These are phyloP conservation scores for Phytophthora citrophthora DNA, from an alignment of 352 stramenopile genomes.

Conservation along the genomic window DNA sequence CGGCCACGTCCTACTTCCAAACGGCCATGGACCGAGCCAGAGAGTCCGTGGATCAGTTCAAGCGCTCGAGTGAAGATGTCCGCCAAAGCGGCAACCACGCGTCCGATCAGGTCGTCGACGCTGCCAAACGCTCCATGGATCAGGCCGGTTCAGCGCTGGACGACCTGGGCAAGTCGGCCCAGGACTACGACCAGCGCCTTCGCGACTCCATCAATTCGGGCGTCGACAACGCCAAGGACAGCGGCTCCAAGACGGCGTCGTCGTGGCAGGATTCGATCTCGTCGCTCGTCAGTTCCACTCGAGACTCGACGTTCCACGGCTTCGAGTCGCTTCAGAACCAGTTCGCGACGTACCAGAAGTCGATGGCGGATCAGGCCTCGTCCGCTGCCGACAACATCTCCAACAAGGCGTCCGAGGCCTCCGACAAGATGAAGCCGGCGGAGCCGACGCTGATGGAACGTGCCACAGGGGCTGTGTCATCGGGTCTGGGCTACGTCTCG, in stretches of 20 bases:
- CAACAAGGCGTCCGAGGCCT: slow-evolving; percentile 29
- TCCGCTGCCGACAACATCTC: slow-evolving; percentile 6
- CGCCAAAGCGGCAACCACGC: slow-evolving; percentile 27
- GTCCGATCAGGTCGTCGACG: slow-evolving; percentile 4
- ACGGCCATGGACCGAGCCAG: slow-evolving; percentile 39
- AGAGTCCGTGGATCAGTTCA: slow-evolving; percentile 27
- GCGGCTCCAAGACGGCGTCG: slow-evolving; percentile 16
- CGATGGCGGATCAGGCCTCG: slow-evolving; percentile 29
- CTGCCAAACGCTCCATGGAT: slow-evolving; percentile 41
- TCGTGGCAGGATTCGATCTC: slow-evolving; percentile 35
- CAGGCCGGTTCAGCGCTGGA: slow-evolving; percentile 35
- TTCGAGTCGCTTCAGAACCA: slow-evolving; percentile 50
- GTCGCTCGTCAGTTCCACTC: slow-evolving; percentile 35
- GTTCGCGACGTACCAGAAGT: slow-evolving; percentile 28
- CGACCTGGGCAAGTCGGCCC: slow-evolving; percentile 27
- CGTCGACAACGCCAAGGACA: slow-evolving; percentile 36
- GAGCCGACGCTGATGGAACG: slow-evolving; percentile 36
- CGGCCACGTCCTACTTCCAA: slow-evolving; percentile 45
- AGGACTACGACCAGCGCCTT: slow-evolving; percentile 23
- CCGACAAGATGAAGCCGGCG: slow-evolving; percentile 18
- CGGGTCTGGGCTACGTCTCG: slow-evolving; percentile 18
- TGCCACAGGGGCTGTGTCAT: slow-evolving; percentile 15
- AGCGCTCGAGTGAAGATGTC: slow-evolving; percentile 18
- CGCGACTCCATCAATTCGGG: slow-evolving; percentile 25
- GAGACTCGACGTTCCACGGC: slow-evolving; percentile 45